Conservation (phyloP, 129 eudicot species). For the carrot (Daucus carota) region DH1_v3.0 NC_030386.2:14314001-14314500, state of each 20-base stretch:
- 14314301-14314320: not conserved
- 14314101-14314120: constrained; percentile 79
- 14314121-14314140: constrained; percentile 58
- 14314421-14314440: not conserved
- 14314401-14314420: not conserved
- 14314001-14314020: constrained; percentile 25
- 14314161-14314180: not conserved
- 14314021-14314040: constrained; percentile 72
- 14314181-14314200: not conserved
- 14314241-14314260: not conserved
- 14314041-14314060: constrained; percentile 78
- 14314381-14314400: not conserved
- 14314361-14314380: not conserved
- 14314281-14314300: not conserved
- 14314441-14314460: too few relatives aligned
- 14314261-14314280: not conserved
- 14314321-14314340: not conserved
- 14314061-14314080: constrained; percentile 82
- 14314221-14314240: not conserved
- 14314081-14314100: constrained; percentile 57
- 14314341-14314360: not conserved
- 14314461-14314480: not conserved
- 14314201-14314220: not conserved
- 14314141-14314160: not conserved
- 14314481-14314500: not conserved